These are phyloP conservation scores for Podospora pseudoanserina DNA, from an alignment of 495 filamentous ascomycete genomes.

Conservation along the genomic window DNA sequence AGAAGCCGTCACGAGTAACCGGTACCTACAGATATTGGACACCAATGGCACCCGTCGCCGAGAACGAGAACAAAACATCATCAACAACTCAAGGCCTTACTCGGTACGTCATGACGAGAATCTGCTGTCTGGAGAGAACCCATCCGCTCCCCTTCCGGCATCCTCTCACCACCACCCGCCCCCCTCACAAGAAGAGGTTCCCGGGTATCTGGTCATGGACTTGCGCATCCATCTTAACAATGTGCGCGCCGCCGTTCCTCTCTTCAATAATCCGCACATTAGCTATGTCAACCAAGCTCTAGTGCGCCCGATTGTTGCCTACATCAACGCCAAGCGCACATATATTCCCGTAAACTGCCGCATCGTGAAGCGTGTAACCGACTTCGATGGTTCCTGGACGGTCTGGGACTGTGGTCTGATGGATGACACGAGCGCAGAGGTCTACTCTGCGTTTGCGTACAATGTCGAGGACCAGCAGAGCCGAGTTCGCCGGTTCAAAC, in stretches of 20 bases:
- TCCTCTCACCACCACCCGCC: slow-evolving; percentile 5
- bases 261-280: slow-evolving; percentile 78
- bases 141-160: slow-evolving; percentile 9
- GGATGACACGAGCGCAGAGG: slow-evolving; percentile 92
- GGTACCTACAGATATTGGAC: slow-evolving; percentile 49
- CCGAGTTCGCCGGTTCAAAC: slow-evolving; percentile 81
- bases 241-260: slow-evolving; percentile 82
- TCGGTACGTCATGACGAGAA: slow-evolving; percentile 7
- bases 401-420: slow-evolving; percentile 90
- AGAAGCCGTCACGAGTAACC: slow-evolving; percentile 77
- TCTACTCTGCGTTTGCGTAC: slow-evolving; percentile 85
- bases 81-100: slow-evolving; percentile 26
- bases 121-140: neutral
- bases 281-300: slow-evolving; percentile 96
- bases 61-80: slow-evolving; percentile 19
- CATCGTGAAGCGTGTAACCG: slow-evolving; percentile 77
- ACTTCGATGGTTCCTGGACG: slow-evolving; percentile 96
- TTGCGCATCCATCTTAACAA: slow-evolving; percentile 87
- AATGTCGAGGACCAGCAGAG: slow-evolving; percentile 84
- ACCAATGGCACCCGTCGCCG: slow-evolving; percentile 28
- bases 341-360: slow-evolving; percentile 95
- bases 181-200: slow-evolving; percentile 21
- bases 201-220: slow-evolving; percentile 82
- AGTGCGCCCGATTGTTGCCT: slow-evolving; percentile 95
- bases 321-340: slow-evolving; percentile 88